These are phyloP conservation scores for Saussurea involucrata DNA, from an alignment of 129 eudicot genomes.

Conservation along the genomic window DNA sequence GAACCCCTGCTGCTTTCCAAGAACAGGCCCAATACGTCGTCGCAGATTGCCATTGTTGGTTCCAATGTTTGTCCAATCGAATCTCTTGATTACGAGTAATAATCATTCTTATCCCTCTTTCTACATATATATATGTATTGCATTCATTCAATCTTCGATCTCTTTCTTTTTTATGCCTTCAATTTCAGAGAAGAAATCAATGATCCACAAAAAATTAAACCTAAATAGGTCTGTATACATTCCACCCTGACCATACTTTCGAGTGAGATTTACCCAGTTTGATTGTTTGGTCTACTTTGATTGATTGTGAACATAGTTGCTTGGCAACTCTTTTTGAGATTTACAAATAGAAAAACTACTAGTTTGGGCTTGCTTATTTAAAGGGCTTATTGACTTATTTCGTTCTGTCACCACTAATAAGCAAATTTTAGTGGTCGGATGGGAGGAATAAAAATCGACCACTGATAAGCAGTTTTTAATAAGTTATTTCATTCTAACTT, in stretches of 20 bases:
- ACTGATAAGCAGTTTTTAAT: too few relatives aligned
- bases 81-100: constrained; percentile 94
- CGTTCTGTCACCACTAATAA: too few relatives aligned
- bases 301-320: background rate
- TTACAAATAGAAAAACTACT: background rate
- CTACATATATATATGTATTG: background rate
- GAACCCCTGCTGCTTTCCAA: constrained; percentile 58
- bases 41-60: constrained; percentile 96
- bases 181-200: background rate
- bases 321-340: background rate
- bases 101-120: background rate
- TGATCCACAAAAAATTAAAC: background rate
- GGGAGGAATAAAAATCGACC: too few relatives aligned
- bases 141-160: background rate
- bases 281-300: background rate
- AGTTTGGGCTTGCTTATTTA: too few relatives aligned
- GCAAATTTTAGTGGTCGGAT: too few relatives aligned
- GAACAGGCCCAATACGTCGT: constrained; percentile 65
- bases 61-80: constrained; percentile 85
- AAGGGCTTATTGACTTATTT: too few relatives aligned
- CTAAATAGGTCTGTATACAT: too few relatives aligned
- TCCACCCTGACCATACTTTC: too few relatives aligned
- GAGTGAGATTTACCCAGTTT: background rate
- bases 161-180: background rate
- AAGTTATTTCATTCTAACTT: too few relatives aligned